Conservation (phyloP, 768 basidiomycete species). For the Mycena rebaudengoi region DNA sequence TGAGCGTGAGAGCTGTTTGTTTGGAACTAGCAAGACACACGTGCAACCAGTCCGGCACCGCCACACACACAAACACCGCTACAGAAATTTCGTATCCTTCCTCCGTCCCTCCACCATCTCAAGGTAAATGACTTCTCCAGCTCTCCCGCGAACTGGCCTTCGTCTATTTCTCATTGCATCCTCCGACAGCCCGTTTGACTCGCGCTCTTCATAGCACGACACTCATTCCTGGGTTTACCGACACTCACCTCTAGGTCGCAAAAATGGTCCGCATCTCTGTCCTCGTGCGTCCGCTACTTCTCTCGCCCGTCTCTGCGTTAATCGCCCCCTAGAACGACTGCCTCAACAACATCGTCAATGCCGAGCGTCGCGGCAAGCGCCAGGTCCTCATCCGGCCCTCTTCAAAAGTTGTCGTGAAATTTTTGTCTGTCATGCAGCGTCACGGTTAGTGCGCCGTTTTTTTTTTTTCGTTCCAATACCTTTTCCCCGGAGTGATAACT, state of each 20-base stretch:
- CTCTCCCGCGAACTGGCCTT: constrained; percentile 31
- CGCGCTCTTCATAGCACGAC: constrained; percentile 84
- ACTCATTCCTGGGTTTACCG: constrained; percentile 77
- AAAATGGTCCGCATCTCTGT: constrained; percentile 92
- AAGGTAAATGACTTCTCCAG: constrained; percentile 56
- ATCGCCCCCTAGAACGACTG: constrained; percentile 14
- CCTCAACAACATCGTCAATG: constrained; percentile 98
- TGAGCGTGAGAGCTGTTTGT: background rate
- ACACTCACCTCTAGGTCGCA: constrained; percentile 36
- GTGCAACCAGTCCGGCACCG: background rate
- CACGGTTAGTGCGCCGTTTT: constrained; percentile 69
- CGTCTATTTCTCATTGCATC: constrained; percentile 23
- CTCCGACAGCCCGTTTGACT: constrained; percentile 70
- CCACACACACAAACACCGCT: constrained; percentile 2
- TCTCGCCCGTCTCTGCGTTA: constrained; percentile 3
- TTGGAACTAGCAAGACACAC: background rate
- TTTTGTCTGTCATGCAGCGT: constrained; percentile 98
- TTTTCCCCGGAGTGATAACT: constrained; percentile 90
- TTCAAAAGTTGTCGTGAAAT: constrained; percentile 98
- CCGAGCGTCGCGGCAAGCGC: constrained; percentile 99
- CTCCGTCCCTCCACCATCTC: constrained; percentile 27
- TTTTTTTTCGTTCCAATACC: constrained; percentile 5
- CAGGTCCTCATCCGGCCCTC: constrained; percentile 98
- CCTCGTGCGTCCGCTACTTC: constrained; percentile 72
- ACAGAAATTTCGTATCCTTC: constrained; percentile 3